A percentile compares a stretch with the other conserved stretches of the same genome.
Evolutionary conservation across 192 early-diverging fungal genomes (phyloP).

Genomic region (Dissophora globulifera): DNA sequence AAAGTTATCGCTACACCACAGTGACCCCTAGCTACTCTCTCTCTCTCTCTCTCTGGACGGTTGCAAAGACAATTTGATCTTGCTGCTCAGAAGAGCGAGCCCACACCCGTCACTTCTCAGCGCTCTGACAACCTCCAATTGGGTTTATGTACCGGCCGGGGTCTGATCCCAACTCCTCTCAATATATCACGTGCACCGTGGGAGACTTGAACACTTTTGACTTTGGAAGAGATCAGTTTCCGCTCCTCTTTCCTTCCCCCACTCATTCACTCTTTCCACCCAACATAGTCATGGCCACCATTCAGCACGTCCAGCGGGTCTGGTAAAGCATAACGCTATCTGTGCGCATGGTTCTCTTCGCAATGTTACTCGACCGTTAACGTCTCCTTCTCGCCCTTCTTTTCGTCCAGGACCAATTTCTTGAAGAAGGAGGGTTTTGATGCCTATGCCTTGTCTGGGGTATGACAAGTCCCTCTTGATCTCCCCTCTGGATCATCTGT

Average conservation of each 20-base stretch:
- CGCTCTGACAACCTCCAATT: too few relatives aligned
- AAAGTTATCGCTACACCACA: too few relatives aligned
- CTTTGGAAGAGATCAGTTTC: too few relatives aligned
- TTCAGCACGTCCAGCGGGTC: constrained; percentile 38
- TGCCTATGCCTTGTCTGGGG: constrained; percentile 41
- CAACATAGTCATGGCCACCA: constrained; percentile 18
- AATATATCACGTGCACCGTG: too few relatives aligned
- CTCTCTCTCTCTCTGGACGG: too few relatives aligned
- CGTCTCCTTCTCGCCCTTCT: background rate
- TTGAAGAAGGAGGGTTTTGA: constrained; percentile 37
- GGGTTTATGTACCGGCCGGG: too few relatives aligned
- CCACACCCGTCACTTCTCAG: too few relatives aligned
- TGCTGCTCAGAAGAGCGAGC: too few relatives aligned
- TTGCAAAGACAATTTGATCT: too few relatives aligned
- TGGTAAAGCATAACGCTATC: constrained; percentile 11
- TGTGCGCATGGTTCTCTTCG: background rate
- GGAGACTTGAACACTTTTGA: too few relatives aligned
- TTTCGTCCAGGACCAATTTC: constrained; percentile 25
- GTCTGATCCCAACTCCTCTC: background rate
- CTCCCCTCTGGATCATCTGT: too few relatives aligned
- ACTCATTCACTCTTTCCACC: background rate
- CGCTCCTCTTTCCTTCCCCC: background rate
- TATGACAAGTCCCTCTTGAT: background rate
- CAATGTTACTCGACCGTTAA: background rate
- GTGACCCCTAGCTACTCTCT: too few relatives aligned